Evolutionary conservation across 495 filamentous ascomycete species (phyloP), one percentile per base, ranked within the genome.

Genomic region (Aspergillus taichungensis): DNA sequence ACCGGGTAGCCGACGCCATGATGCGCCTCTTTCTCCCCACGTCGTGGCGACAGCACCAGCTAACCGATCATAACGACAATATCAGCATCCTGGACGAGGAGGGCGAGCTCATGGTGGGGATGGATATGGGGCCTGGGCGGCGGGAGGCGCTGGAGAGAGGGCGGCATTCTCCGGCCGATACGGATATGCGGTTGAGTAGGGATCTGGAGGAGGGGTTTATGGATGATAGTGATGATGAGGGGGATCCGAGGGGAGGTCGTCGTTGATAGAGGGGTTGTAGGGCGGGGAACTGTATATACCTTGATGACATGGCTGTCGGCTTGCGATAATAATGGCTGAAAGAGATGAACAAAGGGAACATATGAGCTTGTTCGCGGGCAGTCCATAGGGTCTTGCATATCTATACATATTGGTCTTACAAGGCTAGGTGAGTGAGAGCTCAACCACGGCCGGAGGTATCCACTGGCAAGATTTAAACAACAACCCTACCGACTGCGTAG

Each of bases 171-270:
- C 51, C 50, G 44, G 52, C 51, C 28, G 71, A 71, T 29, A 49
- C 61, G 13, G 68, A 76, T 42, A 67, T 78, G 47, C 74, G 88
- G 50, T 56, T 94, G 40, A 88, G 86, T 68, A 74, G 87, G 59
- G 88, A 95, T 31, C 59, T 94, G 43, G 87, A 92, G 61, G 78
- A 86, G 47, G 87, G 85, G 1, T 94, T 94, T 57, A 80, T 78
- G 69, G 84, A 88, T 66, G 84, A 88, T 57, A 88, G 86, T 59
- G 82, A 85, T 46, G 84, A 87, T n/a, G 74, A 76, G 12, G 67
- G 59, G 18, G 62, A 49, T 39, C 18, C 7, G 37, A 32, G 43
- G 31, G 12, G 38, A 36, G 30, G 47, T 34, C 18, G 34, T 18
- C 18, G 37, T 24, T 24, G 18, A 24, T 30, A 40, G 34, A 10